Evolutionary conservation across 2,329 filamentous ascomycete genomes (phyloP), one percentile per base, ranked within the genome.

Genomic region (Cercospora brassicicola): DNA sequence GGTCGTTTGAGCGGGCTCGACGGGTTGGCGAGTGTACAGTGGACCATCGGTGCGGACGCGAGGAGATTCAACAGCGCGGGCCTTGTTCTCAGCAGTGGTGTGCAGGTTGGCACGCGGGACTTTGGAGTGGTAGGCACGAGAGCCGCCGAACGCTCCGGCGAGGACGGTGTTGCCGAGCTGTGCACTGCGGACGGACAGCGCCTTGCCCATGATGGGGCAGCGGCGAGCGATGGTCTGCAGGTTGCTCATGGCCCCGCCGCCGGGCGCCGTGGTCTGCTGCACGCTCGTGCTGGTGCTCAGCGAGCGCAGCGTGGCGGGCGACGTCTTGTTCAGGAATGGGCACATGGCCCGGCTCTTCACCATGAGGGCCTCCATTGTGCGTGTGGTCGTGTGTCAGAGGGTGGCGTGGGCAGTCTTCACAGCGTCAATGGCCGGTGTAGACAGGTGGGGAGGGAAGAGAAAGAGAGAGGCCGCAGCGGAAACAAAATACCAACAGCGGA

Each of bases 141-240:
- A 78, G 68, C 83, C 83, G 64, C 81, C 84, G 73, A 83, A 85
- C 71, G 82, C 82, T 42, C 83, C 83, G 45, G 81, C 80, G 20
- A 85, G 79, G 33, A 80, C 78, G 70, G 77, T 78, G 74, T 82
- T 82, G 73, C 78, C 79, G 69, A 81, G 79, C 76, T 84, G 84
- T 67, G 83, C 81, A 68, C 82, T 83, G 85, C 97, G 94, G 45
- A 97, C 90, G 13, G 70, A 70, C 80, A 99, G 88, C 51, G 95
- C 95, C 86, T 97, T 96, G 81, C 94, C 94, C 95, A 99, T 99
- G 81, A 99, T 91, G 67, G 95, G 95, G 87, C 95, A 99, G 81
- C 94, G 93, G 78, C 93, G 90, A 76, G 93, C 95, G 78, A 96
- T 89, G 74, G 95, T 89, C 85, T 98, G 95, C 76, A 99, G 87